Base-by-base conservation (phyloP, 805 yeast species). In the Yamadazyma insecticola region DNA sequence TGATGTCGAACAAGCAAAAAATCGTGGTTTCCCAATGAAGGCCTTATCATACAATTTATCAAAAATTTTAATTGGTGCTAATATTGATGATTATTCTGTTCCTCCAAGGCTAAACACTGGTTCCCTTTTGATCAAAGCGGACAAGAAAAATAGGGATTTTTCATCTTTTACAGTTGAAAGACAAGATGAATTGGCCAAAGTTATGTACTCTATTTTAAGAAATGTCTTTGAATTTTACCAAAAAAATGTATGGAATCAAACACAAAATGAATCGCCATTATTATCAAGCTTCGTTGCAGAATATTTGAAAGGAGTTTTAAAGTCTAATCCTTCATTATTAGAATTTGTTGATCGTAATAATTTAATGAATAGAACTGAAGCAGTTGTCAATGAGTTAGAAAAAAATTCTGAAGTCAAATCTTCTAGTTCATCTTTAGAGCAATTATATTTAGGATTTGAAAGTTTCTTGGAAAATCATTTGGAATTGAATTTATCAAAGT, bases 61-160 rank as follows among this genome's bases (percentile, higher is more conserved):
- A 16, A 31, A 32, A 6, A 32, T 45, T 13, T 39, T 55, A 13
- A 35, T 53, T 23, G 54, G 53, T 2, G 51, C 58, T 1, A 30
- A 43, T 13, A 25, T 37, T n/a, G 14, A 35, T 11, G 23, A 30
- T 1, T 39, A 31, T 19, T 40, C 35, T 6, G 28, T 33, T n/a
- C 36, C 50, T 4, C 6, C 20, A 13, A 29, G 24, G n/a, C 21
- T 39, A 24, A 33, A 37, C 13, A 51, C 59, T 4, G 28, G 43
- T 11, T 12, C 24, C 3, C 29, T 36, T 21, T 7, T 33, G 14
- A 13, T 11, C 4, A 22, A 5, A 11, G 36, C 30, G 21, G 25
- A 22, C n/a, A n/a, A 11, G 7, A 22, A 8, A 18, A 23, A 26
- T 14, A 33, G 29, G 3, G 26, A 29, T 17, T 5, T 34, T 13